A percentile compares a stretch with the other conserved stretches of the same genome.
These are phyloP conservation scores for Cladophialophora carrionii DNA, from an alignment of 2,329 filamentous ascomycete species.

Conservation along the genomic window DNA sequence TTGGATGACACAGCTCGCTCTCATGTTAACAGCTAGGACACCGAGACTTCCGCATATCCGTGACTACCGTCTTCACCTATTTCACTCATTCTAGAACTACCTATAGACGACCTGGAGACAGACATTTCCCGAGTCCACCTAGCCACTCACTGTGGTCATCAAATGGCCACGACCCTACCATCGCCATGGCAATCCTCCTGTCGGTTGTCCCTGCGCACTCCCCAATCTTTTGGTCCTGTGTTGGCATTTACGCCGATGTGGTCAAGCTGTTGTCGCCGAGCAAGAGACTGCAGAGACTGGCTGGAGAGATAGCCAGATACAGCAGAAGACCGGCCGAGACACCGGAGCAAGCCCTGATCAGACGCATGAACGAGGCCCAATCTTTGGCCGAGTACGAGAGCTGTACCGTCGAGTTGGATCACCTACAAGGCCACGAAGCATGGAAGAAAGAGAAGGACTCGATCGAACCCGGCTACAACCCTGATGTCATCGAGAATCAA, in stretches of 20 bases:
- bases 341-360: constrained; percentile 14
- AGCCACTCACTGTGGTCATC: constrained; percentile 60
- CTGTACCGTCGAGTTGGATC: constrained; percentile 76
- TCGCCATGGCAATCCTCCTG: constrained; percentile 66
- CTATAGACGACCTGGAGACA: background rate
- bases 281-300: constrained; percentile 27
- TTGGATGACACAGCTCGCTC: constrained; percentile 18
- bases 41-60: constrained; percentile 13
- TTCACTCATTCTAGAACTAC: constrained; percentile 10
- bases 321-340: constrained; percentile 30
- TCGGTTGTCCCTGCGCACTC: constrained; percentile 50
- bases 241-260: constrained; percentile 31
- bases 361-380: constrained; percentile 59
- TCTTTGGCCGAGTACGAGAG: constrained; percentile 72
- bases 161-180: constrained; percentile 59
- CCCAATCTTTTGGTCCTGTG: constrained; percentile 32
- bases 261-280: constrained; percentile 33
- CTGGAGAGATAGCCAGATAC: constrained; percentile 33
- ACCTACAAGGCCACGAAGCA: constrained; percentile 74
- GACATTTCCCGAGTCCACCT: background rate
- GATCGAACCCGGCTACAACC: constrained; percentile 67
- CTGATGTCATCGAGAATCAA: constrained; percentile 68
- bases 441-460: constrained; percentile 75
- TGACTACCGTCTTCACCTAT: constrained; percentile 10
- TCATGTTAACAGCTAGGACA: constrained; percentile 7